These are phyloP conservation scores for Chaetomiaceae sp. DNA, from an alignment of 2,329 filamentous ascomycete species.

Conservation along the genomic window DNA sequence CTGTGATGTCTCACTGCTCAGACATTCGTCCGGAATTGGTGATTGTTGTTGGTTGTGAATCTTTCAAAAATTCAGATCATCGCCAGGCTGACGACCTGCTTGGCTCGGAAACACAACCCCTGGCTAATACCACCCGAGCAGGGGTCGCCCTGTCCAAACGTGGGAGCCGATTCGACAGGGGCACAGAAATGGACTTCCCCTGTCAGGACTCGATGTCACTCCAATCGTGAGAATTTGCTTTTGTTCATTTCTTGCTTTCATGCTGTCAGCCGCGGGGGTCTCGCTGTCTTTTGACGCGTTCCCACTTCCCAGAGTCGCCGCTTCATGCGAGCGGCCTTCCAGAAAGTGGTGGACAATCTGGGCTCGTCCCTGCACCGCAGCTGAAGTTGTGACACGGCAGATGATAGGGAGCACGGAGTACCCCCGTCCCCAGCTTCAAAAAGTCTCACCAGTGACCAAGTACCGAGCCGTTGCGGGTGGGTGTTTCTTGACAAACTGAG, in stretches of 20 bases:
- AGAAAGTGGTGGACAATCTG: no score
- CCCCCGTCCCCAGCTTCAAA: not conserved
- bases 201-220: slow-evolving; percentile 12
- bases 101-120: slow-evolving; percentile 19
- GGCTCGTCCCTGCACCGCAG: no score
- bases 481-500: not conserved
- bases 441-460: no score
- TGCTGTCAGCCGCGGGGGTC: not conserved
- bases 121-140: slow-evolving; percentile 13
- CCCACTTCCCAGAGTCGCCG: not conserved
- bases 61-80: slow-evolving; percentile 12
- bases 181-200: not conserved
- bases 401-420: not conserved
- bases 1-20: no score
- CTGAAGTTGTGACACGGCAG: not conserved
- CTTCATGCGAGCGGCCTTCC: no score
- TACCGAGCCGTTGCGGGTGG: not conserved
- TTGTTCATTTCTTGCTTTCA: slow-evolving; percentile 9
- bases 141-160: slow-evolving; percentile 3
- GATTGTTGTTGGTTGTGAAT: no score
- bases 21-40: no score
- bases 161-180: slow-evolving; percentile 7
- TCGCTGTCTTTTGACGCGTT: not conserved
- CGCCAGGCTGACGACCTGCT: not conserved
- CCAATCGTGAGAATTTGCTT: slow-evolving; percentile 7